Evolutionary conservation across 1,139 yeast genomes (phyloP), one percentile per base, ranked within the genome.

Genomic region (Scheffersomyces lignicola): DNA sequence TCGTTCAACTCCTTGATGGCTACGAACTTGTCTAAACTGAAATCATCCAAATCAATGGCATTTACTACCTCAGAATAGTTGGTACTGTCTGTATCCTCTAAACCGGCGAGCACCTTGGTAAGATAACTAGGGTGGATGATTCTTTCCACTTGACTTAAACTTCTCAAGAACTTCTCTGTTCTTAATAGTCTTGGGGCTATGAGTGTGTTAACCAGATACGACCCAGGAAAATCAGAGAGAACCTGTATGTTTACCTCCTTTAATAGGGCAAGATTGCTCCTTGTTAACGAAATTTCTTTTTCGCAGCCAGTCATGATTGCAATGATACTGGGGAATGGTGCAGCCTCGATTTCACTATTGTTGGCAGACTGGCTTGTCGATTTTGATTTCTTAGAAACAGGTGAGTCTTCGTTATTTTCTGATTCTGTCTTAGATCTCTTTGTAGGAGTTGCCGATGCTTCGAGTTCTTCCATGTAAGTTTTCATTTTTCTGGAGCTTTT

Each of bases 181-280:
- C 97, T 73, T 47, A 84, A 58, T 9, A 83, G 71, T 42, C 80
- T 78, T 1, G 97, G 96, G 0, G 97, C 92, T 12, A 90, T 67
- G 7, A 84, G 64, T 26, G 82, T 62, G 47, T 78, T 73, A 16
- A 63, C 51, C 7, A 14, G 13, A 27, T 39, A 42, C 36, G 47
- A 56, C 5, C 47, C 44, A 18, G 56, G 52, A 21, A 60, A 58
- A 25, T 62, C 65, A 16, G 62, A 56, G 11, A 71, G 52, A 8
- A 77, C 72, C 26, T 65, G 69, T 10, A 73, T 58, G 2, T 74
- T 72, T 9, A 73, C 54, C 2, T 40, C 38, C 9, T 56, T 44
- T 16, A 70, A 49, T 18, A 50, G 55, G 12, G 45, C 32, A 3
- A 51, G 37, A 32, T 69, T 71, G 1, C 50, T 45, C 63, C 80